Percentiles rank a stretch among this genome's conserved stretches.
Conservation (phyloP, 768 basidiomycete species). For the Boletus edulis region DNA sequence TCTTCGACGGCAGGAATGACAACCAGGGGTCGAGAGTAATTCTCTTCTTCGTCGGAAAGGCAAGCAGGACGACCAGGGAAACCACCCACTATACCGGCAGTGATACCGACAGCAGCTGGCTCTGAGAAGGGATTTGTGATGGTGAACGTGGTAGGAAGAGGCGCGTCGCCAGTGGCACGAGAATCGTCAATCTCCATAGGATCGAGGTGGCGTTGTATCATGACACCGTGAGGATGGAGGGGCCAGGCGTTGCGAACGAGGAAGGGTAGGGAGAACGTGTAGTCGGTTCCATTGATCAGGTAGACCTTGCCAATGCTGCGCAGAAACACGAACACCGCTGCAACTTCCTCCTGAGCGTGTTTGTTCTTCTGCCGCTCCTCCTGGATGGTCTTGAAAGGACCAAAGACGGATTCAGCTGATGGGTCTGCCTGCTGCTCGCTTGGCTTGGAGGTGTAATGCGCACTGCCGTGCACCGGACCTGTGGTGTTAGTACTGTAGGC, state of each 20-base stretch:
- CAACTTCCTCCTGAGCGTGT: slow-evolving; percentile 37
- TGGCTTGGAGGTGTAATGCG: slow-evolving; percentile 27
- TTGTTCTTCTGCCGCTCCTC: slow-evolving; percentile 41
- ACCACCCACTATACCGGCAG: slow-evolving; percentile 55
- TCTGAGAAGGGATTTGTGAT: slow-evolving; percentile 77
- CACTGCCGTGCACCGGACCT: slow-evolving; percentile 23
- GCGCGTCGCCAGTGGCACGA: slow-evolving; percentile 58
- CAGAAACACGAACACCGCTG: slow-evolving; percentile 75
- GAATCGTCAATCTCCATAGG: slow-evolving; percentile 65
- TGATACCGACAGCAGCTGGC: slow-evolving; percentile 66
- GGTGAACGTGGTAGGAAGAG: slow-evolving; percentile 79
- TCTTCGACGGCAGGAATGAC: slow-evolving; percentile 63
- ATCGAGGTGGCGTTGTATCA: slow-evolving; percentile 75
- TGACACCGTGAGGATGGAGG: slow-evolving; percentile 70
- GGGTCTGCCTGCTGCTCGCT: slow-evolving; percentile 15
- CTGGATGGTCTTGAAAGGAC: slow-evolving; percentile 41
- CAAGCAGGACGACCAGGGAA: slow-evolving; percentile 31
- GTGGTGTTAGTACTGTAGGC: slow-evolving; percentile 44
- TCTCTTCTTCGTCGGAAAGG: slow-evolving; percentile 56
- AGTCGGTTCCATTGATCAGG: slow-evolving; percentile 67
- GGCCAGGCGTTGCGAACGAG: slow-evolving; percentile 80
- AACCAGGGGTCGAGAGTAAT: slow-evolving; percentile 46
- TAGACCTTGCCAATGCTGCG: slow-evolving; percentile 73
- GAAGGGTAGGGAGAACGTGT: slow-evolving; percentile 79
- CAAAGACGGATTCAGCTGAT: slow-evolving; percentile 33